Base-by-base conservation (phyloP, 2,329 filamentous ascomycete species). In the Pseudogymnoascus destructans region DNA sequence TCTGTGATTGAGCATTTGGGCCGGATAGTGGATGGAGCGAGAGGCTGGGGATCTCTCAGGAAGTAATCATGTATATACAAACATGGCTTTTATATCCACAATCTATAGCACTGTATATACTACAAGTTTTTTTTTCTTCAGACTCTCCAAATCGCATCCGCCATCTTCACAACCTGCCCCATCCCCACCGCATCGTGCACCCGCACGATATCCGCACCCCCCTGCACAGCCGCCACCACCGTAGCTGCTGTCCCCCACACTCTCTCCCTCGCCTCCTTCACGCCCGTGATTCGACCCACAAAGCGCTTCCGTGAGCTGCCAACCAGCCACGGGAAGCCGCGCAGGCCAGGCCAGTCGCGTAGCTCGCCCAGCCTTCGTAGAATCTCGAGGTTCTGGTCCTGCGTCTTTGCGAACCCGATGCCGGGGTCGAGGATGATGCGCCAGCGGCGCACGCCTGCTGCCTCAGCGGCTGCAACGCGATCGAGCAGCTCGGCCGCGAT, bases 341-440 rank as follows among this genome's bases (percentile, higher is more conserved):
- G 73, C 21, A 93, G 71, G 0, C 81, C 83, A 11, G 81, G 79
- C 77, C 80, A 84, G 42, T 74, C 72, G 25, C 84, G 77, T 62
- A 95, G 73, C 63, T 83, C 79, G 7, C 77, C 75, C 30, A 95
- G 72, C 1, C 80, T 73, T 7, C 87, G 77, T 32, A 98, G 74
- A 2, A 98, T 73, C 64, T 89, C 83, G 2, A 96, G 73, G 70
- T 96, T 96, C 70, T 96, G 89, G 38, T 79, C 76, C 58, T 78
- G 76, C 0, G 81, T 84, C 74, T 98, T 98, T 59, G 93, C 90
- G 69, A 98, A 98, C 0, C 93, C 93, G 30, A 98, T 80, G 0
- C 93, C 93, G 0, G 93, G 93, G 69, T 98, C 93, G 1, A 97
- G 81, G 32, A 97, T 84, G 63, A 98, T 95, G 63, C 92, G 87